phyloP scores from a whole-genome alignment of 176 grass and related monocot species.

The Puccinellia tenuiflora region DNA sequence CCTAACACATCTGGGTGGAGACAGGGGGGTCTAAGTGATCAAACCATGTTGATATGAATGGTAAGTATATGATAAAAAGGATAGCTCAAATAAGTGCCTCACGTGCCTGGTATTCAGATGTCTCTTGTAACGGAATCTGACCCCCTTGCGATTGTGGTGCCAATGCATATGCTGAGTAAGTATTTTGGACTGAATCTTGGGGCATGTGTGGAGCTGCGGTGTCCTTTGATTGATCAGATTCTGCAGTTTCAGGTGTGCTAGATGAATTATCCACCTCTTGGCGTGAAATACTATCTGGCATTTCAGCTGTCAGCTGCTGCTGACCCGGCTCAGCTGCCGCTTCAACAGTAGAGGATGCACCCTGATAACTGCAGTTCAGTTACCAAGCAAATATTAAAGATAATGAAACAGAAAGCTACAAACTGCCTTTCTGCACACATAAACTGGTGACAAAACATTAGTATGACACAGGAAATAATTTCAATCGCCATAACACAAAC shows the following conservation, averaged over 20 bases:
- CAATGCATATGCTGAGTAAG: constrained; percentile 45
- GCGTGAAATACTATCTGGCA: constrained; percentile 23
- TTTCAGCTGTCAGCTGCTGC: constrained; percentile 29
- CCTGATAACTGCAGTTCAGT: constrained; percentile 39
- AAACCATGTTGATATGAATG: not conserved
- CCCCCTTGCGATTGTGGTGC: constrained; percentile 29
- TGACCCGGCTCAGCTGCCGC: constrained; percentile 8
- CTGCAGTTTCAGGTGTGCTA: constrained; percentile 4
- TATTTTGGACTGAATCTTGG: constrained; percentile 25
- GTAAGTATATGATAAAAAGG: constrained; percentile 1
- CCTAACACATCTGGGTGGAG: not conserved
- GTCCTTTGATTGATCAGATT: constrained; percentile 37
- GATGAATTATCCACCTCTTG: constrained; percentile 19
- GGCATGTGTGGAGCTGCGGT: constrained; percentile 24
- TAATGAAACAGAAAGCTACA: not conserved
- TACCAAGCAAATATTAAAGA: constrained; percentile 32
- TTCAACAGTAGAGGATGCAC: constrained; percentile 28
- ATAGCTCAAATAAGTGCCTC: constrained; percentile 5
- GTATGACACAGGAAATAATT: not conserved
- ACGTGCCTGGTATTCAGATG: constrained; percentile 48
- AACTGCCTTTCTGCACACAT: not conserved
- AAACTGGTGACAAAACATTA: not conserved
- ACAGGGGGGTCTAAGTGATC: not conserved
- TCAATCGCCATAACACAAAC: not conserved
- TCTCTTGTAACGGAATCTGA: constrained; percentile 52